phyloP scores from a whole-genome alignment of 2,329 filamentous ascomycete genomes.

The Thermothelomyces thermophilus region DNA sequence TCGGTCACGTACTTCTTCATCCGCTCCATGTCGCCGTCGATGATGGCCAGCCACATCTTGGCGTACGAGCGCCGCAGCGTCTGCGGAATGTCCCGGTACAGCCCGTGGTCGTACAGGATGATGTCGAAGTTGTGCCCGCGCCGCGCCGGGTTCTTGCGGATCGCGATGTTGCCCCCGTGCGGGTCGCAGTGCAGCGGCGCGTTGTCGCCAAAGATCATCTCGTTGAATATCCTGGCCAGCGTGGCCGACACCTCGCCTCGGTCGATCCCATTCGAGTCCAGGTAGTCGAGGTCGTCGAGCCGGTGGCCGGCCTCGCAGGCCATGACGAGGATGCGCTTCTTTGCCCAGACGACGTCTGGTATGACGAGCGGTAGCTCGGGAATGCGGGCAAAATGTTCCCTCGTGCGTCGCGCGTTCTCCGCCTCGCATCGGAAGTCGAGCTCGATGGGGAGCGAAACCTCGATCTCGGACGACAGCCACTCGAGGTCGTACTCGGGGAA shows the following conservation, averaged over 20 bases:
- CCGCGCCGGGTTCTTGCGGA: slow-evolving; percentile 64
- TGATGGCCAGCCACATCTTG: slow-evolving; percentile 94
- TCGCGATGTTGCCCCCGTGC: slow-evolving; percentile 91
- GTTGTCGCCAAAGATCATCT: slow-evolving; percentile 93
- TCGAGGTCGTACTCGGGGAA: slow-evolving; percentile 98
- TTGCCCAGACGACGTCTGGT: slow-evolving; percentile 83
- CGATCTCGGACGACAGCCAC: slow-evolving; percentile 93
- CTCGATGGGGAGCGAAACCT: slow-evolving; percentile 81
- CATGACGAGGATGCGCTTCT: slow-evolving; percentile 89
- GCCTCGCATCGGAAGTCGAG: slow-evolving; percentile 85
- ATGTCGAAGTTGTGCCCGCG: slow-evolving; percentile 78
- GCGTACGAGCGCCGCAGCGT: slow-evolving; percentile 78
- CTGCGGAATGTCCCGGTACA: slow-evolving; percentile 87
- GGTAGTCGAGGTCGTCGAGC: slow-evolving; percentile 79
- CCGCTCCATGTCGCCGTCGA: slow-evolving; percentile 74
- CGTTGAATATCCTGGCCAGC: slow-evolving; percentile 89
- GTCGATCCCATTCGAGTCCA: slow-evolving; percentile 82
- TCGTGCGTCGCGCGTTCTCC: slow-evolving; percentile 71
- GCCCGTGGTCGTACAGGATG: slow-evolving; percentile 91
- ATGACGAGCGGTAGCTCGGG: slow-evolving; percentile 77
- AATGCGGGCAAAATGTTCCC: slow-evolving; percentile 71
- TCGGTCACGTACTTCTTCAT: slow-evolving; percentile 89
- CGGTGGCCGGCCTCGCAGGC: slow-evolving; percentile 81
- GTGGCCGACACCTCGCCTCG: slow-evolving; percentile 92
- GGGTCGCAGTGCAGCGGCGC: slow-evolving; percentile 95